Base-by-base conservation (phyloP, 177 flowering plant species). In the Vitis hybrid region DNA sequence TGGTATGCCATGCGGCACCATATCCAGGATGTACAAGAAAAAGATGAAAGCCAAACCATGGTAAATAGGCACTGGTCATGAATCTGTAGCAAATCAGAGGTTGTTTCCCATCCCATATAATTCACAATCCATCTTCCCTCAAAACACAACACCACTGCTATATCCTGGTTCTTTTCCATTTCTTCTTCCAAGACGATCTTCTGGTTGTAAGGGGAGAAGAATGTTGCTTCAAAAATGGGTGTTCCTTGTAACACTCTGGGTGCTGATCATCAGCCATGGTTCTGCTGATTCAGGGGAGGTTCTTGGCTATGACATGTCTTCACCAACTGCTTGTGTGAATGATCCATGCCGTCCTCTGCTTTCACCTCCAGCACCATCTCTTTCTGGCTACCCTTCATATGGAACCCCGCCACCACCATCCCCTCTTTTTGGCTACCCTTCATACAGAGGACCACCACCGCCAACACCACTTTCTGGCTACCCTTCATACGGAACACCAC, bases 1-100 rank as follows among this genome's bases (percentile, higher is more conserved):
- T 78, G 80, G 66, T 68, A 55, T 68, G 75, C 73, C 77, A 78
- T 64, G 77, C 71, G 77, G 77, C 77, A 63, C 10, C 52, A 58
- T 58, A 52, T 15, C 66, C 69, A 57, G n/a, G 51, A 50, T 15
- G 16, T 63, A 48, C 61, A 16, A 26, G 59, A 58, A 57, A 65
- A 26, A 49, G 73, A 50, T 50, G 51, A 61, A 69, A 51, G 20
- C 45, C 18, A 52, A 68, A 55, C 59, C 67, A 31, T 4, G 10
- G 69, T n/a, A 7, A 22, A 14, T 14, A 19, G 20, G 29, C 62
- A 15, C 6, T 29, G 68, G 16, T 48, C 12, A 60, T 56, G 59
- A 56, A 48, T 59, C 16, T 22, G 34, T 56, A 10, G 10, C 26
- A 9, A 10, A 22, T 3, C 14, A 59, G 39, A 59, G 29, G 29